Conservation (phyloP, 2,329 filamentous ascomycete species). For the Xylariaceae sp. region DNA sequence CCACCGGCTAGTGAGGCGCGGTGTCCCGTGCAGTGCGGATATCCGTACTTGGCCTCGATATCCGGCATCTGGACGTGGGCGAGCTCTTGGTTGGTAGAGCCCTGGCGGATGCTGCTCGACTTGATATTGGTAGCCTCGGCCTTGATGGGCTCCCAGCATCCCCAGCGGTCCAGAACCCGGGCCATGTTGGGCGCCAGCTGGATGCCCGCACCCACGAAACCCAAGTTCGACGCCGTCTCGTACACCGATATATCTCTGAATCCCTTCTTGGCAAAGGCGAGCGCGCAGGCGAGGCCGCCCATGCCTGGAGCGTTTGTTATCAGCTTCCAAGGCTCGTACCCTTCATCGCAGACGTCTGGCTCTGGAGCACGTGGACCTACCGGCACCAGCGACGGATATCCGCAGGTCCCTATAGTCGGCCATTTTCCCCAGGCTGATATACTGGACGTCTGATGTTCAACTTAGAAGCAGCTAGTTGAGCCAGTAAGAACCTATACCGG, state of each 20-base stretch:
- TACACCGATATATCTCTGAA: slow-evolving; percentile 68
- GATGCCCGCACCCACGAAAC: slow-evolving; percentile 79
- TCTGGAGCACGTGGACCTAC: slow-evolving; percentile 23
- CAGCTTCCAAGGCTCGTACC: slow-evolving; percentile 1
- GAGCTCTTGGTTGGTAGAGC: slow-evolving; percentile 60
- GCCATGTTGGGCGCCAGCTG: slow-evolving; percentile 80
- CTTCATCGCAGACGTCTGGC: no score
- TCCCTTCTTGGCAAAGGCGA: slow-evolving; percentile 68
- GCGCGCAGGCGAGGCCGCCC: slow-evolving; percentile 65
- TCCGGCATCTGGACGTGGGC: slow-evolving; percentile 63
- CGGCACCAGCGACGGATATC: slow-evolving; percentile 41
- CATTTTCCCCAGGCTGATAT: slow-evolving; percentile 13
- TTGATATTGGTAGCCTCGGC: slow-evolving; percentile 63
- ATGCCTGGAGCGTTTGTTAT: slow-evolving; percentile 47
- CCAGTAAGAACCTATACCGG: no score
- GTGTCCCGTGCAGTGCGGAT: slow-evolving; percentile 75
- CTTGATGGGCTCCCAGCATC: slow-evolving; percentile 59
- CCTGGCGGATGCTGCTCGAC: slow-evolving; percentile 69
- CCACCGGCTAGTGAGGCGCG: slow-evolving; percentile 62
- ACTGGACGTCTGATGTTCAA: neutral
- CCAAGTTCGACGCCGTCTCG: slow-evolving; percentile 64
- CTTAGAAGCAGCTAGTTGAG: no score
- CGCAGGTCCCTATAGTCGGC: slow-evolving; percentile 27
- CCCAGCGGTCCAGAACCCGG: slow-evolving; percentile 63
- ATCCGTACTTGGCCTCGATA: slow-evolving; percentile 60